Base-by-base conservation (phyloP, 2,329 filamentous ascomycete genomes). In the Neoascochyta sp. region DNA sequence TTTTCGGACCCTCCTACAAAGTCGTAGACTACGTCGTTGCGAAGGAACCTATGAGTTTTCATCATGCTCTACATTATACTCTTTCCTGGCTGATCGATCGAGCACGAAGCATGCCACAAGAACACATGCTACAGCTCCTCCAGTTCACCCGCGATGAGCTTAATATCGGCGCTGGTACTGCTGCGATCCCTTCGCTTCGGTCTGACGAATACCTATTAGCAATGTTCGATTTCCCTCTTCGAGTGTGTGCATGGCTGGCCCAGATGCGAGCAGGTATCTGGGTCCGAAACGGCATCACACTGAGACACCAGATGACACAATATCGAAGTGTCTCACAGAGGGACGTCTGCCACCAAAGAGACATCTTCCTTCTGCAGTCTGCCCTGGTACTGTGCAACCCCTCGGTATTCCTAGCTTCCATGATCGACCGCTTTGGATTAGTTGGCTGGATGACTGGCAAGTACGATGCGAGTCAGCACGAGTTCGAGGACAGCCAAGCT, bases 201-300 rank as follows among this genome's bases (percentile, higher is more conserved):
- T 67, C 82, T 0, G 85, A 94, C 50, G 87, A 94, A 57, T 81
- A 89, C 52, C 70, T 95, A 13, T 80, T 95, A 60, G 82, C 85
- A 2, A 78, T 88, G 29, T 95, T 98, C 52, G 92, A 98, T 60
- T 95, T 86, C 51, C 90, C 93, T 1, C 71, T 98, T 4, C 78
- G 93, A 29, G 89, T 96, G 1, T 95, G 88, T 58, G 88, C 87
- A 12, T 98, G 92, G 92, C 71, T 98, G 17, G 86, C 92, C 5
- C 93, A 98, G 67, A 96, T 98, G 80, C 95, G 94, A 62, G 88
- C 90, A 11, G 86, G 88, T 29, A 94, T 96, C 81, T 98, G 93
- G 92, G 90, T 98, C 42, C 81, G 92, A 33, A 98, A 98, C 57
- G 92, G 92, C 2, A 87, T 98, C 55, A 96, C 90, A 51, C 75